phyloP scores from a whole-genome alignment of 2,329 filamentous ascomycete species.

The Paecilomyces sp. region DNA sequence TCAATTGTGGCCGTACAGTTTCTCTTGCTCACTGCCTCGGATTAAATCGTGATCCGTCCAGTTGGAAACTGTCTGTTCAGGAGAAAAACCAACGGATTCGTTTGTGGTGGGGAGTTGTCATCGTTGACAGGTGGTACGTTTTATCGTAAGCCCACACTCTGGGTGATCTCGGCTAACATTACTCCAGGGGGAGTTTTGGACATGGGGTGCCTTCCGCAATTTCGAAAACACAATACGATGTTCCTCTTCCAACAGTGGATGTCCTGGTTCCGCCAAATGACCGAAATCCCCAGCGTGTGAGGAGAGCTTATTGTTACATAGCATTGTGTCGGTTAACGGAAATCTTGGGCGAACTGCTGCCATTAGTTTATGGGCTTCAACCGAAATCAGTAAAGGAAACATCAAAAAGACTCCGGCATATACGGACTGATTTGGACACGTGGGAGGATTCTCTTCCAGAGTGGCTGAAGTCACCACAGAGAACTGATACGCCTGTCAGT shows the following conservation, averaged over 20 bases:
- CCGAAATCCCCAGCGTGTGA: conserved; percentile 33
- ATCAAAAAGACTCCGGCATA: conserved; percentile 38
- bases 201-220: conserved; percentile 51
- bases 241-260: conserved; percentile 45
- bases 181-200: conserved; percentile 44
- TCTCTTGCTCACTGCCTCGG: conserved; percentile 51
- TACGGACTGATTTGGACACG: conserved; percentile 37
- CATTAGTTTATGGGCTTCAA: conserved; percentile 40
- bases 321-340: conserved; percentile 46
- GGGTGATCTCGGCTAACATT: conserved; percentile 8
- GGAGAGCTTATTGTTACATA: conserved; percentile 45
- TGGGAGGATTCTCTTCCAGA: conserved; percentile 41
- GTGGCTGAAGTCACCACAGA: conserved; percentile 31
- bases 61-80: conserved; percentile 44
- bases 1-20: conserved; percentile 47
- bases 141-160: not conserved
- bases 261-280: conserved; percentile 29
- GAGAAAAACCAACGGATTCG: conserved; percentile 48
- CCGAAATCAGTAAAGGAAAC: conserved; percentile 36
- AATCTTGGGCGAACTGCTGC: conserved; percentile 39
- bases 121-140: conserved; percentile 48
- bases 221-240: conserved; percentile 48
- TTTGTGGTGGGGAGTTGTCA: conserved; percentile 51
- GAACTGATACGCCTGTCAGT: conserved; percentile 26
- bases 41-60: conserved; percentile 47